A percentile compares a stretch with the other conserved stretches of the same genome.
Evolutionary conservation across 2,329 filamentous ascomycete genomes (phyloP).

Genomic region (Trichoderma brevicompactum): DNA sequence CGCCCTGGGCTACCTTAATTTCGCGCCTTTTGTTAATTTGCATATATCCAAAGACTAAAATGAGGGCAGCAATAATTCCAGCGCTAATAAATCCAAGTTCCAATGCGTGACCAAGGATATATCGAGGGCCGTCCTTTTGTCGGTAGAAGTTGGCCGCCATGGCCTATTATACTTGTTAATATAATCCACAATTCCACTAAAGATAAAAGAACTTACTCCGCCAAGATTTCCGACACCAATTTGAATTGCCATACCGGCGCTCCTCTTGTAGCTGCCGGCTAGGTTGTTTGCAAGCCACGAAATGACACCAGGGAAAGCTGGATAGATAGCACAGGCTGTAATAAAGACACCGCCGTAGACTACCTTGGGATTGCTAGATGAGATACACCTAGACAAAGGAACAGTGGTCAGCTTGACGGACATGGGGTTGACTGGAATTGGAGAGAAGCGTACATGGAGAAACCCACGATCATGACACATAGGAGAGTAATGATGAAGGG

Average conservation of each 20-base stretch:
- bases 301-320: slow-evolving; percentile 76
- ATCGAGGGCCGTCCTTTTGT: slow-evolving; percentile 52
- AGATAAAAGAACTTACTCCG: slow-evolving; percentile 42
- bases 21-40: slow-evolving; percentile 7
- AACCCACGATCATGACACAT: slow-evolving; percentile 58
- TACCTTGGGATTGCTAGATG: slow-evolving; percentile 59
- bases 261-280: slow-evolving; percentile 67
- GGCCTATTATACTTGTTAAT: slow-evolving; percentile 44
- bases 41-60: slow-evolving; percentile 46
- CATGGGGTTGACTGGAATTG: background rate
- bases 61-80: slow-evolving; percentile 51
- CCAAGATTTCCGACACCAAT: slow-evolving; percentile 65
- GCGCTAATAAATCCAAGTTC: slow-evolving; percentile 54
- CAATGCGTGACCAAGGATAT: slow-evolving; percentile 54
- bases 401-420: background rate
- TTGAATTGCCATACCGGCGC: slow-evolving; percentile 66
- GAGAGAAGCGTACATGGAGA: slow-evolving; percentile 50
- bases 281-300: slow-evolving; percentile 81
- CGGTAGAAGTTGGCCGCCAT: slow-evolving; percentile 77
- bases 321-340: slow-evolving; percentile 78
- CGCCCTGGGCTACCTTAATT: background rate
- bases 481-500: slow-evolving; percentile 62
- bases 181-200: background rate
- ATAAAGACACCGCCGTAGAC: slow-evolving; percentile 79
- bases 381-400: slow-evolving; percentile 56